Percentiles rank a stretch among this genome's conserved stretches.
Evolutionary conservation across 2,329 filamentous ascomycete species (phyloP).

Genomic region (Parafenestella ontariensis): DNA sequence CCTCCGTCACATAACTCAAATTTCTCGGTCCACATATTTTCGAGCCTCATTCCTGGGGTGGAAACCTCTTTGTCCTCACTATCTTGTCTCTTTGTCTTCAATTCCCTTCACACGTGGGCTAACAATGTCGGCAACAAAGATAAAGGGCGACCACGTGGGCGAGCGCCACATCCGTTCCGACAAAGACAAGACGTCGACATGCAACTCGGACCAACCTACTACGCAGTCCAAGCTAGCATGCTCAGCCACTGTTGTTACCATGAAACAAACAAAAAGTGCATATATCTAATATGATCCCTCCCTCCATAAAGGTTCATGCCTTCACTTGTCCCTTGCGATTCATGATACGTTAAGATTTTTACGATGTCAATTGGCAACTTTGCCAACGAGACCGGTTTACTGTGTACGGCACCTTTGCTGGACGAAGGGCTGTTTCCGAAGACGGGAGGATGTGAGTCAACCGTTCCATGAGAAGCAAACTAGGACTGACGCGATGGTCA

Average conservation of each 20-base stretch:
- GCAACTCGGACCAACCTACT: background rate
- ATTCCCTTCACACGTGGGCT: background rate
- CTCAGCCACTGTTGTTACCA: too few relatives aligned
- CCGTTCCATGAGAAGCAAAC: too few relatives aligned
- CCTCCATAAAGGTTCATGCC: background rate
- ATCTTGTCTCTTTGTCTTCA: background rate
- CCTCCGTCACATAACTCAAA: too few relatives aligned
- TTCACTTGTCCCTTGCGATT: constrained; percentile 5
- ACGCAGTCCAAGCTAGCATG: background rate
- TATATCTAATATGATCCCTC: background rate
- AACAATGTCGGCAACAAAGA: background rate
- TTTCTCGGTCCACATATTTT: background rate
- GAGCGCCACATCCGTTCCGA: background rate
- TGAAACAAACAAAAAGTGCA: background rate
- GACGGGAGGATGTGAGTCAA: too few relatives aligned
- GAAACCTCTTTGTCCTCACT: too few relatives aligned
- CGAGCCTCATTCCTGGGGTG: background rate
- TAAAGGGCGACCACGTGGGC: background rate
- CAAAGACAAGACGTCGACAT: background rate
- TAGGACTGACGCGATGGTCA: too few relatives aligned
- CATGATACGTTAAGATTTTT: too few relatives aligned
- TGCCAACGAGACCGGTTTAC: too few relatives aligned
- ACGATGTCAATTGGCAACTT: too few relatives aligned
- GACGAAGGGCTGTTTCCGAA: too few relatives aligned
- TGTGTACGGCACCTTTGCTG: too few relatives aligned